phyloP scores from a whole-genome alignment of 768 basidiomycete species.

The Calocybe cyanea region DNA sequence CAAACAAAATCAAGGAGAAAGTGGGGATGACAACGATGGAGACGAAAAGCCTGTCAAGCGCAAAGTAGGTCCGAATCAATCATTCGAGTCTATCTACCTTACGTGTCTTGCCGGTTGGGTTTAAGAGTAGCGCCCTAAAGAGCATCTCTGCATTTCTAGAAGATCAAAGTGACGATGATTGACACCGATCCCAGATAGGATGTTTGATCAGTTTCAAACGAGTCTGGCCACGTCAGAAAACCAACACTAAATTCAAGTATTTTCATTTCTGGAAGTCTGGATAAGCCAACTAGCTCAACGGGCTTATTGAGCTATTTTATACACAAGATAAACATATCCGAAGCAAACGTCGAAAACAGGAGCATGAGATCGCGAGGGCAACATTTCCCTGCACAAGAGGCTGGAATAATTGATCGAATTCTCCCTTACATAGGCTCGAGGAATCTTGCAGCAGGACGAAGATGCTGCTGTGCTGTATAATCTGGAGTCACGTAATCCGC shows the following conservation, averaged over 20 bases:
- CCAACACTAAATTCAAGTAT: too few relatives aligned
- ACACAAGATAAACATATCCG: too few relatives aligned
- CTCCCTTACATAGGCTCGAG: constrained; percentile 28
- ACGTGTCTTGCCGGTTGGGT: constrained; percentile 22
- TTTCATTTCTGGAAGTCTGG: neutral
- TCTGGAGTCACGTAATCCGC: constrained; percentile 40
- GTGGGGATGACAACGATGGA: constrained; percentile 23
- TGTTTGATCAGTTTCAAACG: too few relatives aligned
- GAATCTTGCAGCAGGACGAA: constrained; percentile 25
- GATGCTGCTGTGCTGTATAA: constrained; percentile 30
- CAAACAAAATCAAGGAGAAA: constrained; percentile 17
- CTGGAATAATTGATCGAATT: neutral
- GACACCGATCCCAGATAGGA: constrained; percentile 8
- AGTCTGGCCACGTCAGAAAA: too few relatives aligned
- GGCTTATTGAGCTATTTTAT: too few relatives aligned
- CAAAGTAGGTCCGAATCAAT: constrained; percentile 32
- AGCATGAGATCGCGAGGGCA: too few relatives aligned
- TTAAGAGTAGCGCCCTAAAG: constrained; percentile 25
- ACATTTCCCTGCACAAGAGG: too few relatives aligned
- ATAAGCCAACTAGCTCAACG: too few relatives aligned
- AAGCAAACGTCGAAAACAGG: too few relatives aligned
- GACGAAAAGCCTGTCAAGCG: constrained; percentile 31
- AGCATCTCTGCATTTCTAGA: constrained; percentile 71
- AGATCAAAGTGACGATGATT: constrained; percentile 70
- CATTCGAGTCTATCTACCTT: constrained; percentile 1